Evolutionary conservation across 176 grass and related monocot genomes (phyloP), one percentile per base, ranked within the genome.

Genomic region (Phoenix dactylifera): DNA sequence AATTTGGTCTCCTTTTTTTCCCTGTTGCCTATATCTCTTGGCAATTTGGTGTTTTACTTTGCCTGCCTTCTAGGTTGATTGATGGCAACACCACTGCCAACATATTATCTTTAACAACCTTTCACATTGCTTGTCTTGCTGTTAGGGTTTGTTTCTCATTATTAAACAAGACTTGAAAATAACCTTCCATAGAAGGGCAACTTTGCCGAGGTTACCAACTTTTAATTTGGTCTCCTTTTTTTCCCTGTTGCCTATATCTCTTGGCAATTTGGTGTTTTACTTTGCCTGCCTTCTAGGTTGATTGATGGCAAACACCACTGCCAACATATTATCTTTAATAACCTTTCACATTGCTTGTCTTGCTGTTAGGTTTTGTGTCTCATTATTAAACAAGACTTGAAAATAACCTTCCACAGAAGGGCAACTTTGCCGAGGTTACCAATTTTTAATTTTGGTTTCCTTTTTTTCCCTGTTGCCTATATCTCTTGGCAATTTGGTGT

Each of bases 381-480:
- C 10, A 3, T 14, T 44, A 3, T 2, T 14, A 44, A 44, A 44
- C 35, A 14, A 14, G 35, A 44, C 35, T 44, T 44, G 9, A 44
- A 44, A 44, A 44, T 3, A 44, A 44, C 35, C 35, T 44, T 44
- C 35, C 2, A 12, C 4, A 39, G 10, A 22, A n/a, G 6, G 82
- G 81, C 75, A 79, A 85, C 78, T 79, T 89, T 89, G 78, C 81
- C 75, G 51, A 85, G 86, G 82, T 79, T 62, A 70, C 78, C 82
- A 79, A 81, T 10, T 57, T 61, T 51, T 49, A n/a, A 1, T 85
- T 81, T n/a, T 76, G 82, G 75, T 82, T 76, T 66, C 86, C 78
- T 89, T 68, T 79, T 89, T 89, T 85, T 85, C 82, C 86, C 86
- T 82, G 82, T 85, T 89, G 82, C 74, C 81, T 62, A 89, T 26